Evolutionary conservation across 2,329 filamentous ascomycete species (phyloP).

Genomic region (Bipolaris bicolor): DNA sequence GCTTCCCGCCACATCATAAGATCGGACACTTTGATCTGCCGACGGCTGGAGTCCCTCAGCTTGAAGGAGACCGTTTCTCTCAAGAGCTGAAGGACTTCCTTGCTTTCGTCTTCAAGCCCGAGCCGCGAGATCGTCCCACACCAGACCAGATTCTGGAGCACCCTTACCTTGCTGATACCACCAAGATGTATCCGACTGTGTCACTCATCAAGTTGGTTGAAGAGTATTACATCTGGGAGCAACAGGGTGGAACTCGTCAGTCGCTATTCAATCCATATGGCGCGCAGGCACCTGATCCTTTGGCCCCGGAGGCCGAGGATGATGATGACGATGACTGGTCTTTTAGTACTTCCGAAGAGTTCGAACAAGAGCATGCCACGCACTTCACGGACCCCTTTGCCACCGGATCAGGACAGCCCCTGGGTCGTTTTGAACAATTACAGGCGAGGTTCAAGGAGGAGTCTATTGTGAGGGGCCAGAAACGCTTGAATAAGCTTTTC

Average conservation of each 20-base stretch:
- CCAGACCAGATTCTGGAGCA: constrained; percentile 74
- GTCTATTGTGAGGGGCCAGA: constrained; percentile 62
- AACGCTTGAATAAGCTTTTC: constrained; percentile 64
- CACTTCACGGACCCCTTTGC: constrained; percentile 56
- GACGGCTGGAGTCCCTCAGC: constrained; percentile 63
- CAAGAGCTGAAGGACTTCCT: constrained; percentile 71
- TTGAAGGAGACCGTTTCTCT: constrained; percentile 76
- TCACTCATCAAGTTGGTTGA: constrained; percentile 70
- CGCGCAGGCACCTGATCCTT: constrained; percentile 61
- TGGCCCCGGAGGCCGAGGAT: constrained; percentile 50
- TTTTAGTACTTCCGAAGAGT: constrained; percentile 68
- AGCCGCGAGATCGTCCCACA: constrained; percentile 70
- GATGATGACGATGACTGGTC: constrained; percentile 65
- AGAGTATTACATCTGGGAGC: constrained; percentile 77
- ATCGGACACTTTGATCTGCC: constrained; percentile 44
- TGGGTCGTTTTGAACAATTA: constrained; percentile 43
- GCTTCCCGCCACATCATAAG: constrained; percentile 71
- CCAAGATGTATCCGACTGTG: constrained; percentile 67
- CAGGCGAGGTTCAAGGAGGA: constrained; percentile 63
- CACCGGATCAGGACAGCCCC: constrained; percentile 33
- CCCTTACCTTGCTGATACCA: constrained; percentile 69
- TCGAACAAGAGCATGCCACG: constrained; percentile 55
- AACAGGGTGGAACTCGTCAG: constrained; percentile 71
- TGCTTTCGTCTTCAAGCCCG: constrained; percentile 73
- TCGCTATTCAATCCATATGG: constrained; percentile 67